Evolutionary conservation across 2,329 filamentous ascomycete species (phyloP), one percentile per base, ranked within the genome.

Genomic region (Bisporella sp.): DNA sequence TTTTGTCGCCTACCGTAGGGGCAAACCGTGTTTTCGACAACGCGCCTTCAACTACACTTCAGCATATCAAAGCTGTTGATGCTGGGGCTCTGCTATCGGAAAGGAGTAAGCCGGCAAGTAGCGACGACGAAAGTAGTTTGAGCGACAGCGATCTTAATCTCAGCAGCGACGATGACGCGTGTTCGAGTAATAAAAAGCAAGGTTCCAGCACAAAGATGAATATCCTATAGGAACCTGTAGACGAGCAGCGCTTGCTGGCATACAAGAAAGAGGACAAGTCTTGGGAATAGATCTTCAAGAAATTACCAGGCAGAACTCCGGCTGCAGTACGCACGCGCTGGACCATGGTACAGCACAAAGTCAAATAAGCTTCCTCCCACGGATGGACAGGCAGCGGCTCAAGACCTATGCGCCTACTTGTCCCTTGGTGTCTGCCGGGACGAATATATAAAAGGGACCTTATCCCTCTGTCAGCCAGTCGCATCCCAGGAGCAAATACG

Each of bases 61-160:
- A 53, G 32, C 1, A 54, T 50, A 29, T 52, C 46, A 57, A 30
- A 55, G 53, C 54, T 33, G 43, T 57, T 43, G 45, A 51, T 54
- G 42, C 50, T 39, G 30, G 48, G n/a, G 50, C 49, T 45, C 13
- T 57, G 43, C 5, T 37, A 48, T 55, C 48, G 49, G 31, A 21
- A 54, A 35, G 44, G 47, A 28, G 50, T 44, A 41, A 58, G 48
- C 54, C 53, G 43, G 51, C 41, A 30, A 57, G 45, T 21, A 55
- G 50, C 32, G 30, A 55, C 47, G 45, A 54, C 46, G 46, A 50
- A 41, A 39, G 33, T 48, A 45, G 52, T 51, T 21, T 41, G 40
- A 41, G 40, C 40, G 40, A 41, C n/a, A 41, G 40, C 13, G 40
- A 56, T 49, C 13, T 33, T 12, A 33, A 46, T 3, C 5, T 13